These are phyloP conservation scores for Xylariaceae sp. DNA, from an alignment of 2,329 filamentous ascomycete genomes.

Conservation along the genomic window DNA sequence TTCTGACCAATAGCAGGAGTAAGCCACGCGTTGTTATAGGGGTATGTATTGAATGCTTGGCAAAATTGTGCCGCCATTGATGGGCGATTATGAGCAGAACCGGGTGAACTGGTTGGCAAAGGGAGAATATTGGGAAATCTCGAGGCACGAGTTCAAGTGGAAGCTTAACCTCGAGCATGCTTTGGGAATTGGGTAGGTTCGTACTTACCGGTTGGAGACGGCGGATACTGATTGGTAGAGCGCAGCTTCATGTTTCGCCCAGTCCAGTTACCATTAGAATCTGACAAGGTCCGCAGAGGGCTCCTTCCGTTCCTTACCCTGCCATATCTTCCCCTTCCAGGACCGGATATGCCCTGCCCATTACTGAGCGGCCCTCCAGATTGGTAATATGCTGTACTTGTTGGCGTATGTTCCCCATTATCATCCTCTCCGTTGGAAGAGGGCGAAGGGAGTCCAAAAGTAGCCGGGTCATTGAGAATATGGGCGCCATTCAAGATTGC, in stretches of 20 bases:
- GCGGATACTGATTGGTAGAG: conserved; percentile 36
- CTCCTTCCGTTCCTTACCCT: conserved; percentile 57
- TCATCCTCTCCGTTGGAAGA: conserved; percentile 33
- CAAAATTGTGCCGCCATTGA: not conserved
- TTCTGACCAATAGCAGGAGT: conserved; percentile 37
- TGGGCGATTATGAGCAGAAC: too few relatives aligned
- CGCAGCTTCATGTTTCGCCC: conserved; percentile 43
- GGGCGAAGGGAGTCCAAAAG: conserved; percentile 30
- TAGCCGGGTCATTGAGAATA: conserved; percentile 32
- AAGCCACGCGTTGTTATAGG: conserved; percentile 11
- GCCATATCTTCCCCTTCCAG: conserved; percentile 80
- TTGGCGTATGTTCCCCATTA: conserved; percentile 28
- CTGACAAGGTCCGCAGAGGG: conserved; percentile 54
- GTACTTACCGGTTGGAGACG: conserved; percentile 40
- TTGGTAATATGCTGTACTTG: conserved; percentile 35
- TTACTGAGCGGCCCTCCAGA: conserved; percentile 49
- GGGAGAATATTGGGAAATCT: too few relatives aligned
- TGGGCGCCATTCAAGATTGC: conserved; percentile 44
- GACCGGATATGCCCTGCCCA: conserved; percentile 71
- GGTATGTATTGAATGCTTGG: not conserved
- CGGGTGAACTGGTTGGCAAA: too few relatives aligned
- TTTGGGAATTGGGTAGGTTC: too few relatives aligned
- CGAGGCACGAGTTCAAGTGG: too few relatives aligned
- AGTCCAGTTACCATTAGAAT: conserved; percentile 53
- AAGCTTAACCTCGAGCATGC: not conserved